These are phyloP conservation scores for Fraxinus ornus DNA, from an alignment of 305 asterid genomes.

Conservation along the genomic window DNA sequence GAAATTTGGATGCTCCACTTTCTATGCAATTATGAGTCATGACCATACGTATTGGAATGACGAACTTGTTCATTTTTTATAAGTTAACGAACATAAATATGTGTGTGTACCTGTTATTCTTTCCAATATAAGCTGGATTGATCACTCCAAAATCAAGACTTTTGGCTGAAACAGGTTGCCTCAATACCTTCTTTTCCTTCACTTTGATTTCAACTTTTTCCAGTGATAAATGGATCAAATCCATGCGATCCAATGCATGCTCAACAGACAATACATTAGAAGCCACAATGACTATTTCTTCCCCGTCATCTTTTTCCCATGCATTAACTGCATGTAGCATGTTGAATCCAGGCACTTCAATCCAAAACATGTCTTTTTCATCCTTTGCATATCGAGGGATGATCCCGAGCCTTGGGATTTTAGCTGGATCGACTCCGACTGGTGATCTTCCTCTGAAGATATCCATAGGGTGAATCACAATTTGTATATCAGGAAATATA, in stretches of 20 bases:
- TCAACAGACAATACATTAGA: conserved; percentile 41
- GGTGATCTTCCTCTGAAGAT: conserved; percentile 38
- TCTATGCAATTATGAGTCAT: not conserved
- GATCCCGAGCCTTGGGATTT: conserved; percentile 45
- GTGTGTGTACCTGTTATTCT: conserved; percentile 36
- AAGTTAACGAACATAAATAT: not conserved
- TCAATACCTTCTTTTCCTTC: conserved; percentile 29
- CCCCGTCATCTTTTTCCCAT: conserved; percentile 63
- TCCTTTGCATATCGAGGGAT: conserved; percentile 45
- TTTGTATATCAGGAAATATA: conserved; percentile 44
- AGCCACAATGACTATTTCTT: conserved; percentile 40
- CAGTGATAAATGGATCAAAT: conserved; percentile 37
- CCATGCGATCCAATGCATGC: conserved; percentile 31
- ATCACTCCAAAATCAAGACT: conserved; percentile 55
- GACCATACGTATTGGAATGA: too few species aligned
- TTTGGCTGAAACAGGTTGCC: conserved; percentile 38
- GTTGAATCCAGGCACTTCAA: conserved; percentile 53
- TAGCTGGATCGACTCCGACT: conserved; percentile 21
- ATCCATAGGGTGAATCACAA: conserved; percentile 34
- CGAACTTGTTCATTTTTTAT: not conserved
- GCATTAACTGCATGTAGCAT: conserved; percentile 49
- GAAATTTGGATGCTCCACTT: not conserved
- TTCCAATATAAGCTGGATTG: conserved; percentile 40
- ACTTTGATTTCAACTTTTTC: conserved; percentile 48
- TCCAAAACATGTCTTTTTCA: conserved; percentile 45